A percentile compares a stretch with the other conserved stretches of the same genome.
phyloP scores from a whole-genome alignment of 2,329 filamentous ascomycete genomes.

The Aspergillus aculeatinus region DNA sequence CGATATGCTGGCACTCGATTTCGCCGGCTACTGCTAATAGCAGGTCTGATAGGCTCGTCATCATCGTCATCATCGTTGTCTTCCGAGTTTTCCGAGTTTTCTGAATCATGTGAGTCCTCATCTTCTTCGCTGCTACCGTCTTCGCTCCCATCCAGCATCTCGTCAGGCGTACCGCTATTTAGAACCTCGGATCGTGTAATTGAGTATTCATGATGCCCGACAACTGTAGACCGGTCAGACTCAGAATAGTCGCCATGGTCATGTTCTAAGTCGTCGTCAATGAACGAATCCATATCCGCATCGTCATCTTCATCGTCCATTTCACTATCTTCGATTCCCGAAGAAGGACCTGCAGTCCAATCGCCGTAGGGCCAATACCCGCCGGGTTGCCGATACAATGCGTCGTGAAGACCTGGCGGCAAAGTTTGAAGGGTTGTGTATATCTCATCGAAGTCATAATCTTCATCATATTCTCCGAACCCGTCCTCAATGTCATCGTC shows the following conservation, averaged over 20 bases:
- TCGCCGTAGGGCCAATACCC: background rate
- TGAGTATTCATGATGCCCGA: slow-evolving; percentile 23
- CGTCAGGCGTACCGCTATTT: background rate
- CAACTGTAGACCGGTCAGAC: slow-evolving; percentile 36
- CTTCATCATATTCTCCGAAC: slow-evolving; percentile 29
- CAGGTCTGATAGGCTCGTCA: slow-evolving; percentile 23
- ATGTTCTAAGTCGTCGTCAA: slow-evolving; percentile 32
- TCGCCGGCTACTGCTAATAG: slow-evolving; percentile 17
- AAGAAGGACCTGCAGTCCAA: slow-evolving; percentile 8
- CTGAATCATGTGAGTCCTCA: slow-evolving; percentile 15
- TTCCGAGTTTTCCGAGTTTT: slow-evolving; percentile 13
- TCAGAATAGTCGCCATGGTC: slow-evolving; percentile 24
- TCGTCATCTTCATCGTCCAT: slow-evolving; percentile 31
- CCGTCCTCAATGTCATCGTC: slow-evolving; percentile 30
- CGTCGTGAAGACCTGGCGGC: background rate
- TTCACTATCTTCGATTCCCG: slow-evolving; percentile 17
- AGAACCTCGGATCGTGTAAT: background rate
- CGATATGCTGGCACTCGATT: slow-evolving; percentile 13
- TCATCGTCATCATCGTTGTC: slow-evolving; percentile 16
- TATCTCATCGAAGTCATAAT: slow-evolving; percentile 21
- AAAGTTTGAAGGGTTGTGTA: slow-evolving; percentile 14
- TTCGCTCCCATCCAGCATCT: slow-evolving; percentile 14
- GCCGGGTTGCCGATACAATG: background rate
- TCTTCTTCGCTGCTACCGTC: slow-evolving; percentile 17
- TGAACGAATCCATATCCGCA: slow-evolving; percentile 37